Percentiles rank a stretch among this genome's conserved stretches.
Conservation (phyloP, 768 basidiomycete genomes). For the Lactarius hengduanensis region DNA sequence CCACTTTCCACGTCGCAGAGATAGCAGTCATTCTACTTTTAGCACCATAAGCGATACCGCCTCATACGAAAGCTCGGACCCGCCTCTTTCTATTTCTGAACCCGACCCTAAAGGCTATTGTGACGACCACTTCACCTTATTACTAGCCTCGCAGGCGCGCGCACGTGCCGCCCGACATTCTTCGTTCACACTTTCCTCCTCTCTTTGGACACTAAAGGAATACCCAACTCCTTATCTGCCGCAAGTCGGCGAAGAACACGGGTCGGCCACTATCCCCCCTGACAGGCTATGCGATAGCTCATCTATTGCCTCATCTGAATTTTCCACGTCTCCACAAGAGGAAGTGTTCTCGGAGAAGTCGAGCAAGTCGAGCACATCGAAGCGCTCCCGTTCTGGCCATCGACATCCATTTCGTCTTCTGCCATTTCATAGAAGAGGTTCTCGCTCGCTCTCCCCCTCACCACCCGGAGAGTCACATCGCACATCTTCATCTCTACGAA, state of each 20-base stretch:
- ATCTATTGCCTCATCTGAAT: not conserved
- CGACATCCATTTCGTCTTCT: not conserved
- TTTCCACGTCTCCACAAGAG: not conserved
- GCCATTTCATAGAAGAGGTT: not conserved
- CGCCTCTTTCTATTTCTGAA: not conserved
- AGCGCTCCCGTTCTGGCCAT: not conserved
- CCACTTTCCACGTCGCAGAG: not conserved
- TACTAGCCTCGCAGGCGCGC: constrained; percentile 17
- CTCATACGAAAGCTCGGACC: constrained; percentile 5
- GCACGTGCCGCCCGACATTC: constrained; percentile 14
- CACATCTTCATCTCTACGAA: not conserved
- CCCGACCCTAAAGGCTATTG: not conserved
- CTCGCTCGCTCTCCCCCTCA: not conserved
- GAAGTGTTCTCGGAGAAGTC: not conserved
- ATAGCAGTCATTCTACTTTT: not conserved
- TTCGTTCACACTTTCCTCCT: constrained; percentile 5
- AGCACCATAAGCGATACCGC: constrained; percentile 5
- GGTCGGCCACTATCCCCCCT: not conserved
- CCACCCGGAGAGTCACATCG: not conserved
- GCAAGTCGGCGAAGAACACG: constrained; percentile 8
- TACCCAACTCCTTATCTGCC: constrained; percentile 8
- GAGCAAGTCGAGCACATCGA: not conserved
- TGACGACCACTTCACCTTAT: not conserved
- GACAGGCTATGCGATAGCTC: not conserved
- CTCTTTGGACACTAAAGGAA: constrained; percentile 19